Evolutionary conservation across 2,329 filamentous ascomycete genomes (phyloP).

Genomic region (Alternaria sp.): DNA sequence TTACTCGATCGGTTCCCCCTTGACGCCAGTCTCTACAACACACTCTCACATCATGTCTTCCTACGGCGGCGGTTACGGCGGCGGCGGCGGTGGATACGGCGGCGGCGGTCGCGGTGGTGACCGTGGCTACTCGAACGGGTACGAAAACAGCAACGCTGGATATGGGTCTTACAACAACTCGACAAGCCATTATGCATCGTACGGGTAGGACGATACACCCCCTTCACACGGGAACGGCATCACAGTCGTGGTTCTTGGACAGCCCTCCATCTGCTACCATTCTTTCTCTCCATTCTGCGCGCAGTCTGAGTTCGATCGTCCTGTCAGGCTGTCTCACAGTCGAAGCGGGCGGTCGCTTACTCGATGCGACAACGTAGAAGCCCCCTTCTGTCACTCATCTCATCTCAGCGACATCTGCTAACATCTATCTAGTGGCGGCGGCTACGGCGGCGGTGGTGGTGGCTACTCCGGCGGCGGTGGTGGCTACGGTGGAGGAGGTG

Average conservation of each 20-base stretch:
- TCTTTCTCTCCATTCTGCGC: constrained; percentile 38
- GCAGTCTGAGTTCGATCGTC: constrained; percentile 35
- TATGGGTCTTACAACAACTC: constrained; percentile 55
- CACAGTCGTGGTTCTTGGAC: constrained; percentile 44
- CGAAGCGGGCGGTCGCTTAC: constrained; percentile 32
- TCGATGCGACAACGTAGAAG: constrained; percentile 42
- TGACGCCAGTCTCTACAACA: constrained; percentile 44
- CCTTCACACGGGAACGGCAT: constrained; percentile 49
- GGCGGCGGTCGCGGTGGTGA: constrained; percentile 55
- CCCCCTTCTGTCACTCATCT: constrained; percentile 20
- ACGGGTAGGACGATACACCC: constrained; percentile 51
- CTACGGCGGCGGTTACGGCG: constrained; percentile 62
- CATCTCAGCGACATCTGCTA: constrained; percentile 21
- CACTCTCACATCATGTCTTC: constrained; percentile 68
- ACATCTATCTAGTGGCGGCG: constrained; percentile 36
- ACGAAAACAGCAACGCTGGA: constrained; percentile 52
- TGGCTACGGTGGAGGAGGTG: constrained; percentile 64
- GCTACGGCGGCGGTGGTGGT: constrained; percentile 57
- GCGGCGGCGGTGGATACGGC: constrained; percentile 57
- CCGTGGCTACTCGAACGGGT: constrained; percentile 62
- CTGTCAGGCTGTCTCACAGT: constrained; percentile 27
- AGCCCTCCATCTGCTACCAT: constrained; percentile 38
- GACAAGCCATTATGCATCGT: constrained; percentile 53
- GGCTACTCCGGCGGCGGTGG: constrained; percentile 56
- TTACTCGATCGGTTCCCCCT: constrained; percentile 24